These are phyloP conservation scores for Mimosa pudica DNA, from an alignment of 306 rosid species.

Conservation along the genomic window DNA sequence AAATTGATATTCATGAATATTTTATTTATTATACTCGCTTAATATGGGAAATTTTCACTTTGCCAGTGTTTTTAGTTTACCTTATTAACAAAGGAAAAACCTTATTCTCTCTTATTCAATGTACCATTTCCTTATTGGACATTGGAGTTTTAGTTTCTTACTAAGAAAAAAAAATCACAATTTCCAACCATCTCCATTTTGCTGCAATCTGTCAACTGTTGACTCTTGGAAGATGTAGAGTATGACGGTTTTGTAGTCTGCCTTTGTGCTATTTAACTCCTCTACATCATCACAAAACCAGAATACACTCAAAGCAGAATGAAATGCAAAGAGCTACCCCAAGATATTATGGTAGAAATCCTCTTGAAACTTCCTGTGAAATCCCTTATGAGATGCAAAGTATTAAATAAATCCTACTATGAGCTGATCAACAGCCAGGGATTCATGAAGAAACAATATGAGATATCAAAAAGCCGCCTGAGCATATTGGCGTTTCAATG, in stretches of 20 bases:
- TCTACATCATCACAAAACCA: background rate
- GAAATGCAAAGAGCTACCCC: background rate
- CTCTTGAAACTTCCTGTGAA: background rate
- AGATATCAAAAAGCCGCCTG: background rate
- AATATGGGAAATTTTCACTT: background rate
- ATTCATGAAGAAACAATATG: background rate
- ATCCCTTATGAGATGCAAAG: background rate
- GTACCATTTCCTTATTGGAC: background rate
- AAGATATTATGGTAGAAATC: background rate
- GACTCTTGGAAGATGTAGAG: background rate
- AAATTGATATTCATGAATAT: background rate
- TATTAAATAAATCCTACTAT: background rate
- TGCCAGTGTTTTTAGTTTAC: background rate
- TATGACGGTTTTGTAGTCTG: background rate
- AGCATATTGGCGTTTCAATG: background rate
- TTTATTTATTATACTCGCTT: background rate
- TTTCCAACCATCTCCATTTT: background rate
- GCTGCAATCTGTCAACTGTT: background rate
- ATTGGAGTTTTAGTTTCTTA: background rate
- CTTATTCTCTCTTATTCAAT: background rate
- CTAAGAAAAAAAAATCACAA: background rate
- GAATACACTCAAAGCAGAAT: background rate
- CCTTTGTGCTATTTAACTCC: background rate
- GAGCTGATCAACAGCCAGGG: background rate
- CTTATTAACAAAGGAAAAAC: background rate